Percentiles rank a stretch among this genome's conserved stretches.
Conservation (phyloP, 257 asterid species). For the Ligustrum vulgare region DNA sequence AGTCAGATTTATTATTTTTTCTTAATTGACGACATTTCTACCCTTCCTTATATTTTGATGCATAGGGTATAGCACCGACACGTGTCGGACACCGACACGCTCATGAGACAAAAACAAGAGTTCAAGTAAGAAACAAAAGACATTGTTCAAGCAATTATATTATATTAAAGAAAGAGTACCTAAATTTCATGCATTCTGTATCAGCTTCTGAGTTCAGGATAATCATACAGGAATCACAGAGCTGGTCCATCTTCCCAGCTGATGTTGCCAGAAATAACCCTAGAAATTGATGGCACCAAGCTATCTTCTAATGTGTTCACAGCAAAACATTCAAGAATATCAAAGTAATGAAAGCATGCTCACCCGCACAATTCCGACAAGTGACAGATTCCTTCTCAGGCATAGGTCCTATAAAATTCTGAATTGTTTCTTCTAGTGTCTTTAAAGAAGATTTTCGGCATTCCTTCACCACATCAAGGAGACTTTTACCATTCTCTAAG, state of each 20-base stretch:
- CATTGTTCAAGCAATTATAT: background rate
- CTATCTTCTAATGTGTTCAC: conserved; percentile 16
- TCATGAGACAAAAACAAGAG: conserved; percentile 17
- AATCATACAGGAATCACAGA: conserved; percentile 85
- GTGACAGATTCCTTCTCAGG: conserved; percentile 69
- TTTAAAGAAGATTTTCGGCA: conserved; percentile 74
- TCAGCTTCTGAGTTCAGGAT: conserved; percentile 56
- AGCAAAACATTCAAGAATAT: conserved; percentile 22
- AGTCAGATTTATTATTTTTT: too few relatives aligned
- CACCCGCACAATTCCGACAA: conserved; percentile 78
- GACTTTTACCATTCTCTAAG: conserved; percentile 93
- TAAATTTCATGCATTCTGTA: conserved; percentile 46
- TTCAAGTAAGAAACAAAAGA: conserved; percentile 8
- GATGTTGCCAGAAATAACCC: conserved; percentile 85
- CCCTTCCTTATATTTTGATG: too few relatives aligned
- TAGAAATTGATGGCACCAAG: conserved; percentile 31
- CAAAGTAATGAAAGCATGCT: conserved; percentile 29
- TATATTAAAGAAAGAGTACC: conserved; percentile 39
- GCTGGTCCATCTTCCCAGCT: conserved; percentile 65
- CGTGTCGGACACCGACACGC: background rate
- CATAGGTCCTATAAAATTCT: conserved; percentile 73
- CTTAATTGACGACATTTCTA: too few relatives aligned
- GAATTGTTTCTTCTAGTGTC: conserved; percentile 77
- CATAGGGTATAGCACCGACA: too few relatives aligned
- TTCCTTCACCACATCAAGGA: conserved; percentile 89